Evolutionary conservation across 2,329 filamentous ascomycete genomes (phyloP).

Genomic region (Pezicula carpinea): DNA sequence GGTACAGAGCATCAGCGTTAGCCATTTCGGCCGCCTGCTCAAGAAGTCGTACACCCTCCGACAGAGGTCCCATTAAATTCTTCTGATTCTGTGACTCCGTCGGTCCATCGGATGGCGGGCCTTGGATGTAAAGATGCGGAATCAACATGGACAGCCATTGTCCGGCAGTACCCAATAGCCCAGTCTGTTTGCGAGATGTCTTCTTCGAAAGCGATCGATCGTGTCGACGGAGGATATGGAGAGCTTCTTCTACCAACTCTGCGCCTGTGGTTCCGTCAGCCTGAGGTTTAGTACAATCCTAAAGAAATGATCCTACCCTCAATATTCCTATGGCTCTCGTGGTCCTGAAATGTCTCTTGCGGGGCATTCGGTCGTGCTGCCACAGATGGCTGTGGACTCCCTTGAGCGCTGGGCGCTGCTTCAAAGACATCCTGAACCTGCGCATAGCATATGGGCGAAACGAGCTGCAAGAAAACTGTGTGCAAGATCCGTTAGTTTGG

Average conservation of each 20-base stretch:
- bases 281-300: no score
- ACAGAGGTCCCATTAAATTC: conserved; percentile 46
- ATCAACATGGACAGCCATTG: conserved; percentile 61
- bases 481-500: conserved; percentile 1
- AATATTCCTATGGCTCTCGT: conserved; percentile 14
- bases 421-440: conserved; percentile 16
- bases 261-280: conserved; percentile 22
- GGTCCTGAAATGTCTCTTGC: conserved; percentile 21
- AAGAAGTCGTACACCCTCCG: conserved; percentile 53
- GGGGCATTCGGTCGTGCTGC: conserved; percentile 19
- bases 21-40: conserved; percentile 49
- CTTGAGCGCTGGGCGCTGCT: conserved; percentile 15
- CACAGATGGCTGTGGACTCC: conserved; percentile 21
- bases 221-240: conserved; percentile 27
- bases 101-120: conserved; percentile 35
- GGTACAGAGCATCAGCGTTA: conserved; percentile 78
- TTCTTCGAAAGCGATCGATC: conserved; percentile 23
- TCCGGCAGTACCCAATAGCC: conserved; percentile 49
- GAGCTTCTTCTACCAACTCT: conserved; percentile 31
- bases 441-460: conserved; percentile 15
- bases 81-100: conserved; percentile 13
- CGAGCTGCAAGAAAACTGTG: conserved; percentile 24
- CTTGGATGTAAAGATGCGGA: conserved; percentile 60
- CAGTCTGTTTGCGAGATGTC: conserved; percentile 44
- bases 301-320: conserved; percentile 17